Base-by-base conservation (phyloP, 208 protist genomes). In the Leishmania martiniquensis region DNA sequence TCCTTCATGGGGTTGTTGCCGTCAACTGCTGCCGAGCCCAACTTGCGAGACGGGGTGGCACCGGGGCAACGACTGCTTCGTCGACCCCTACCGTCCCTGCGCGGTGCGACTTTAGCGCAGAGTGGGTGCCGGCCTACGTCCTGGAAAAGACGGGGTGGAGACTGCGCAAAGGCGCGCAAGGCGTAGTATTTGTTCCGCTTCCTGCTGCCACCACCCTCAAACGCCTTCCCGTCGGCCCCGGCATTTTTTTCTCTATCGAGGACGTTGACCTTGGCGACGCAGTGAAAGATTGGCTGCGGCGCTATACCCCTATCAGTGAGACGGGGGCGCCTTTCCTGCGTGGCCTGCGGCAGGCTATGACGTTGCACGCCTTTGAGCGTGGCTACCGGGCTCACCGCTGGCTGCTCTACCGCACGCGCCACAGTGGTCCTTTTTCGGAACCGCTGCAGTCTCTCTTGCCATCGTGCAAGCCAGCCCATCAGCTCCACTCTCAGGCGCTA, bases 311-410 rank as follows among this genome's bases (percentile, higher is more conserved):
- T 5, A 72, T 88, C 49, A 78, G 92, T 72, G 60, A 47, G n/a
- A 17, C 76, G 4, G 80, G 88, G 15, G 63, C 66, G 17, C 76
- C 73, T 32, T 93, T 88, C 75, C 59, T 82, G 37, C 78, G 84
- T 22, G 65, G 72, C 13, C 42, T 87, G 9, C 87, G 82, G 25
- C 82, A 85, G 74, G 73, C 89, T 32, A 72, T 94, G 42, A 85
- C 82, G 3, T 77, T 95, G 74, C 89, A 91, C 62, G 89, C 91
- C 57, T 89, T 81, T 68, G 88, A 96, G 75, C 82, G 84, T 29
- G 76, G 72, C 34, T 93, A 94, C 68, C 76, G 57, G 12, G 87
- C 87, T 2, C 55, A 72, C 7, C 29, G 86, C 20, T 95, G 89
- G 91, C 68, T 93, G 45, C 29, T 73, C 15, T 63, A 87, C 54